A percentile compares a stretch with the other conserved stretches of the same genome.
phyloP scores from a whole-genome alignment of 495 filamentous ascomycete species.

The Barbatosphaeria neglecta region DNA sequence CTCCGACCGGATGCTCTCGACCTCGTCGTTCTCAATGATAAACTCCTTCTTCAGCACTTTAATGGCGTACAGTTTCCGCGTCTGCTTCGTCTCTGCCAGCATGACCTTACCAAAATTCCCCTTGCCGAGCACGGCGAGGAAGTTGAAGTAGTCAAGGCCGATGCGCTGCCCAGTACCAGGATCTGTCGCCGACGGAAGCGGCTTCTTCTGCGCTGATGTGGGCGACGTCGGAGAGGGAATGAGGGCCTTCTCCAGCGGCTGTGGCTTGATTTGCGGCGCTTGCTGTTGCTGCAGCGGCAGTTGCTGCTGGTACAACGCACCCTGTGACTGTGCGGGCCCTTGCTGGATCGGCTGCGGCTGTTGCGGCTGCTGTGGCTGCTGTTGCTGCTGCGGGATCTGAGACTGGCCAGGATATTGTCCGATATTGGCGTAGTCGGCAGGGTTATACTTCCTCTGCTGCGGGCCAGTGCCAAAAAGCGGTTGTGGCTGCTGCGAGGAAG shows the following conservation, averaged over 20 bases:
- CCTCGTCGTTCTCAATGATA: slow-evolving; percentile 99
- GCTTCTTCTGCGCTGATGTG: slow-evolving; percentile 30
- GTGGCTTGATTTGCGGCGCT: slow-evolving; percentile 21
- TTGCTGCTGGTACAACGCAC: slow-evolving; percentile 7
- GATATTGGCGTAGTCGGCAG: slow-evolving; percentile 57
- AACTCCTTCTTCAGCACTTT: slow-evolving; percentile 99
- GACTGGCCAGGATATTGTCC: slow-evolving; percentile 33
- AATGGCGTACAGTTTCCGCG: slow-evolving; percentile 90
- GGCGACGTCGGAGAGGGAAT: slow-evolving; percentile 18
- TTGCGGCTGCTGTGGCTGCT: slow-evolving; percentile 21
- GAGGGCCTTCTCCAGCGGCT: slow-evolving; percentile 22
- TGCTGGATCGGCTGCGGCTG: slow-evolving; percentile 25
- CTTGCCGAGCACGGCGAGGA: slow-evolving; percentile 95
- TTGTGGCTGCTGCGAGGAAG: slow-evolving; percentile 31
- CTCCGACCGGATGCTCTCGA: slow-evolving; percentile 97
- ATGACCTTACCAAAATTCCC: slow-evolving; percentile 99
- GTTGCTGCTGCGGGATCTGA: slow-evolving; percentile 20
- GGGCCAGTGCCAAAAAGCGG: slow-evolving; percentile 30
- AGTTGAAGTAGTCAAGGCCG: slow-evolving; percentile 97
- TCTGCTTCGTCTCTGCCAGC: slow-evolving; percentile 91
- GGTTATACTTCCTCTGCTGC: slow-evolving; percentile 60
- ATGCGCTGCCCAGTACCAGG: slow-evolving; percentile 65
- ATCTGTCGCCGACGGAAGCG: slow-evolving; percentile 47
- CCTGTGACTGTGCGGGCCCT: too few relatives aligned
- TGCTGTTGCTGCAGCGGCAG: slow-evolving; percentile 26